These are phyloP conservation scores for Plasmodium fragile DNA, from an alignment of 169 alveolate genomes.

Conservation along the genomic window DNA sequence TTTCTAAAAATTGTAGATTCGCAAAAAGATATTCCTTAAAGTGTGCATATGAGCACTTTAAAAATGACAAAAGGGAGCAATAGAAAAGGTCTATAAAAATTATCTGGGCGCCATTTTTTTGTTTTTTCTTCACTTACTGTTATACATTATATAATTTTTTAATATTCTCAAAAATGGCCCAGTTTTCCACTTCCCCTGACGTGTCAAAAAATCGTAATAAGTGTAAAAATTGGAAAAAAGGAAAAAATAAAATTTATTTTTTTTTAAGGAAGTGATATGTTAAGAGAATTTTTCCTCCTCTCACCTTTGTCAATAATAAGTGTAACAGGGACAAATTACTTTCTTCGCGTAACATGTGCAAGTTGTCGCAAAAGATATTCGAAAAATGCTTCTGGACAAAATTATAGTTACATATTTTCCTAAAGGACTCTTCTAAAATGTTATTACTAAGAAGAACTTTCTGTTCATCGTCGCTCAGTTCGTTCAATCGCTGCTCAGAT, in stretches of 20 bases:
- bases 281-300: neutral
- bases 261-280: neutral
- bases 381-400: conserved; percentile 25
- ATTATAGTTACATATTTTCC: conserved; percentile 27
- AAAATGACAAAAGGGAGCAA: neutral
- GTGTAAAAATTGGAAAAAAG: neutral
- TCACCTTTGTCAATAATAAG: conserved; percentile 26
- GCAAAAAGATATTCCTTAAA: neutral
- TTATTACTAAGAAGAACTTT: conserved; percentile 8
- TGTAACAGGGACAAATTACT: conserved; percentile 7
- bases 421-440: conserved; percentile 24
- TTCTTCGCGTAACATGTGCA: conserved; percentile 23
- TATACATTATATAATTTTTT: conserved; percentile 26
- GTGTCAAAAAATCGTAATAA: neutral
- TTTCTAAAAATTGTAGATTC: conserved; percentile 8
- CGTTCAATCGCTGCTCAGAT: conserved; percentile 13
- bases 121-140: neutral
- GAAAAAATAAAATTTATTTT: neutral
- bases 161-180: conserved; percentile 24
- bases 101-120: neutral
- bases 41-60: neutral
- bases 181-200: conserved; percentile 45
- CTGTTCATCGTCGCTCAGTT: conserved; percentile 65
- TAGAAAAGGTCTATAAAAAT: neutral
- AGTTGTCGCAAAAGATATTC: conserved; percentile 21